phyloP scores from a whole-genome alignment of 2,329 filamentous ascomycete genomes.

The Phaeoacremonium minimum region DNA sequence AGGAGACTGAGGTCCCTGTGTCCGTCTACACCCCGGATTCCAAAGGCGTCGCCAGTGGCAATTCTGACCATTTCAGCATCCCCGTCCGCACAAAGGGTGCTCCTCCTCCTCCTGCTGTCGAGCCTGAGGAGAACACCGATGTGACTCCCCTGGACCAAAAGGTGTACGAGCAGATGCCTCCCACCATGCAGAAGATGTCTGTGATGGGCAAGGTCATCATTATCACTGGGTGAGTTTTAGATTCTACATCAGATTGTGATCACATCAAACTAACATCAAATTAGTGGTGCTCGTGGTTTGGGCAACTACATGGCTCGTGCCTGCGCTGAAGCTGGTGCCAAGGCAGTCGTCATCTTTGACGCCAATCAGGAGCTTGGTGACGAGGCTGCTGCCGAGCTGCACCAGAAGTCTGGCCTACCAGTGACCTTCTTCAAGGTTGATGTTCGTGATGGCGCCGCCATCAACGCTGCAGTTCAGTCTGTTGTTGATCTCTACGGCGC shows the following conservation, averaged over 20 bases:
- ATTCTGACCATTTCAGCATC: conserved; percentile 50
- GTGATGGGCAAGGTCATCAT: conserved; percentile 68
- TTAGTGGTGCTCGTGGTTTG: conserved; percentile 68
- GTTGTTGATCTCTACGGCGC: conserved; percentile 63
- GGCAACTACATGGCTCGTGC: conserved; percentile 78
- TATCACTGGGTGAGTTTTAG: conserved; percentile 58
- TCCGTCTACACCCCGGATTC: conserved; percentile 45
- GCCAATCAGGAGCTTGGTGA: conserved; percentile 73
- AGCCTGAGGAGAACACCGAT: conserved; percentile 37
- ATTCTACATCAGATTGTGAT: too few relatives aligned
- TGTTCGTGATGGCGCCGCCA: conserved; percentile 66
- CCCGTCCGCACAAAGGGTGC: conserved; percentile 42
- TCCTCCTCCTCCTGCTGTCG: conserved; percentile 32
- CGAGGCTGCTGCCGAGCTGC: conserved; percentile 63
- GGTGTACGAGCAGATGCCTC: conserved; percentile 52
- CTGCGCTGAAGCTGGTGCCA: conserved; percentile 70
- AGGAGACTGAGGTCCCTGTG: conserved; percentile 53
- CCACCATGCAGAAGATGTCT: conserved; percentile 65
- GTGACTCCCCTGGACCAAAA: conserved; percentile 45
- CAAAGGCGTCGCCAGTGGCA: conserved; percentile 34
- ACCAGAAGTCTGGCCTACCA: conserved; percentile 67
- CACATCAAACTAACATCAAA: conserved; percentile 18
- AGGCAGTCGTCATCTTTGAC: conserved; percentile 71
- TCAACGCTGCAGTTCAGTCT: conserved; percentile 64
- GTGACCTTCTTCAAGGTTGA: conserved; percentile 77